Percentiles rank a stretch among this genome's conserved stretches.
Evolutionary conservation across 768 basidiomycete species (phyloP).

Genomic region (Saitozyma sp.): DNA sequence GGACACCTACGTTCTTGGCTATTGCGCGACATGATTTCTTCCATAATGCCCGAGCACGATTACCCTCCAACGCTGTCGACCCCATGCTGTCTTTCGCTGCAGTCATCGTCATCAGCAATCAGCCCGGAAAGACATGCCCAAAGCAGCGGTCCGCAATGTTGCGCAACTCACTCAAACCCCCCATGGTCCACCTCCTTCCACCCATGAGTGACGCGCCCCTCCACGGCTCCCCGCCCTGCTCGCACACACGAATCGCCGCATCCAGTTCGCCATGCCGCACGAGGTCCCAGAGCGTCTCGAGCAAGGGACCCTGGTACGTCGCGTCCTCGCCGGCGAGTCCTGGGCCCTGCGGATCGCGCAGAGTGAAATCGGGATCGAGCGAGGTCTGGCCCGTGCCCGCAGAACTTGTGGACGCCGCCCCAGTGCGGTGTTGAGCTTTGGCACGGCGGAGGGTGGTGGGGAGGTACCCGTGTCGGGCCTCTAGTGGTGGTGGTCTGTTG

Average conservation of each 20-base stretch:
- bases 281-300: constrained; percentile 75
- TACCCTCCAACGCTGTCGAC: constrained; percentile 58
- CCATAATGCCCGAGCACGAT: constrained; percentile 77
- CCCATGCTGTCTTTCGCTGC: constrained; percentile 17
- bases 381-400: constrained; percentile 13
- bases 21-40: constrained; percentile 78
- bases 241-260: constrained; percentile 77
- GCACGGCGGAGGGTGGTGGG: constrained; percentile 37
- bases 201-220: constrained; percentile 86
- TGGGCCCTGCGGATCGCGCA: constrained; percentile 42
- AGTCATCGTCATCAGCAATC: constrained; percentile 1
- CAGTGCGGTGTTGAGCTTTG: constrained; percentile 18
- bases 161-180: constrained; percentile 35
- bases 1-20: constrained; percentile 66
- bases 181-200: constrained; percentile 61
- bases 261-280: constrained; percentile 82
- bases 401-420: not conserved
- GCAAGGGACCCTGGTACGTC: constrained; percentile 77
- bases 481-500: constrained; percentile 35
- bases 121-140: not conserved
- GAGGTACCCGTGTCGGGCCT: constrained; percentile 46
- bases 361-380: constrained; percentile 44
- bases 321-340: constrained; percentile 54
- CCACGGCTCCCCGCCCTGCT: constrained; percentile 85
- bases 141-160: not conserved